A percentile compares a stretch with the other conserved stretches of the same genome.
Conservation (phyloP, 768 basidiomycete species). For the Auriscalpium vulgare region DNA sequence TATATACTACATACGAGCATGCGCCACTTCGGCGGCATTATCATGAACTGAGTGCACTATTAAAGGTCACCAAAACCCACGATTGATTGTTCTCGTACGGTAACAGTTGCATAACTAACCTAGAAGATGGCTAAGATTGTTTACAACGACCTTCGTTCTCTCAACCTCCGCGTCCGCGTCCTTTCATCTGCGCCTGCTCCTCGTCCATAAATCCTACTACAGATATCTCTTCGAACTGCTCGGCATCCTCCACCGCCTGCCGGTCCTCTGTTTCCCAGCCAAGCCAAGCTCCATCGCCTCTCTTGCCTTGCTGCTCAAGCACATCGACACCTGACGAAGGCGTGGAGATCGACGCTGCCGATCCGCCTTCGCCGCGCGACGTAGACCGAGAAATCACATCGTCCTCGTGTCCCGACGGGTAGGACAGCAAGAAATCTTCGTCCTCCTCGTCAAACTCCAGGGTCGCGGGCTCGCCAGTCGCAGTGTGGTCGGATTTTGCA, state of each 20-base stretch:
- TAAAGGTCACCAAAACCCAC: too few species aligned
- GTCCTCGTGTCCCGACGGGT: constrained; percentile 13
- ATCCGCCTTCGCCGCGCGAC: constrained; percentile 21
- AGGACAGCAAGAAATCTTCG: constrained; percentile 40
- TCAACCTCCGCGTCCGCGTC: background rate
- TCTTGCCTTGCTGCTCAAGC: constrained; percentile 14
- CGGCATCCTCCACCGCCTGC: constrained; percentile 25
- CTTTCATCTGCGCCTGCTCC: constrained; percentile 20
- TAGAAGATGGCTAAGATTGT: too few species aligned
- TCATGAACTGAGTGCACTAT: too few species aligned
- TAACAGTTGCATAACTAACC: too few species aligned
- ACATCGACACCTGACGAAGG: constrained; percentile 30
- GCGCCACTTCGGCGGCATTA: too few species aligned
- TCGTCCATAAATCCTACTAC: constrained; percentile 28
- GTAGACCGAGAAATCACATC: constrained; percentile 14
- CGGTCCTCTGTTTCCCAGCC: constrained; percentile 26
- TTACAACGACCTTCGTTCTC: background rate
- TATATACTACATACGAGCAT: too few species aligned
- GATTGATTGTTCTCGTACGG: too few species aligned
- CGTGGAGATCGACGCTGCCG: constrained; percentile 29
- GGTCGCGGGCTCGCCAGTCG: constrained; percentile 29
- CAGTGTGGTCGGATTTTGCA: constrained; percentile 19
- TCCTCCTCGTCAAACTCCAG: constrained; percentile 64
- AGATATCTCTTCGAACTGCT: constrained; percentile 29
- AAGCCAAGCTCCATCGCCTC: constrained; percentile 17